Percentiles rank a stretch among this genome's conserved stretches.
phyloP scores from a whole-genome alignment of 2,329 filamentous ascomycete genomes.

The Emergomyces africanus region DNA sequence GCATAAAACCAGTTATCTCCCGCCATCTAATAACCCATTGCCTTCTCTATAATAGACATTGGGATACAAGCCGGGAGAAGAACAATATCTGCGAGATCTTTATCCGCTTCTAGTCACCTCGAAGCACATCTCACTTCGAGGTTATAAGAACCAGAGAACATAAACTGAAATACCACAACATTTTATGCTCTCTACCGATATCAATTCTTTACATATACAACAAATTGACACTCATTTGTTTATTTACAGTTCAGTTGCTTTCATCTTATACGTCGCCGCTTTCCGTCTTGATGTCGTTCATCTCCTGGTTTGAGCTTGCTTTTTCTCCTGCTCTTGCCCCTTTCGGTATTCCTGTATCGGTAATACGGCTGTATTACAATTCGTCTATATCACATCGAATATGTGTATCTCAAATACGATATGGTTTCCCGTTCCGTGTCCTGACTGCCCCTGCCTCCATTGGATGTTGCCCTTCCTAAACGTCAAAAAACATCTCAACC shows the following conservation, averaged over 20 bases:
- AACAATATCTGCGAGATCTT: slow-evolving; percentile 24
- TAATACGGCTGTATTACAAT: slow-evolving; percentile 6
- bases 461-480: background rate
- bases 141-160: slow-evolving; percentile 1
- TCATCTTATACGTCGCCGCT: background rate
- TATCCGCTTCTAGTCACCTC: background rate
- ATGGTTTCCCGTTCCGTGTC: background rate
- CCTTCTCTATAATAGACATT: slow-evolving; percentile 37
- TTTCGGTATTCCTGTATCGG: background rate
- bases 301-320: background rate
- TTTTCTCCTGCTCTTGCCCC: background rate
- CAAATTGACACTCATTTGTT: background rate
- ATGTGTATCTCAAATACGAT: slow-evolving; percentile 1
- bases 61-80: slow-evolving; percentile 63
- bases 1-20: slow-evolving; percentile 39
- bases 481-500: slow-evolving; percentile 9
- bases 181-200: background rate
- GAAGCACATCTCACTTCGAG: background rate
- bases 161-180: background rate
- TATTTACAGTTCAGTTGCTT: background rate
- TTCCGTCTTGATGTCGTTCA: background rate
- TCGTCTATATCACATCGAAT: background rate
- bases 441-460: background rate
- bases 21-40: slow-evolving; percentile 58
- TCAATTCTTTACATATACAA: background rate